Percentiles rank a stretch among this genome's conserved stretches.
Evolutionary conservation across 768 basidiomycete species (phyloP).

Genomic region (Boletus subcaerulescens): DNA sequence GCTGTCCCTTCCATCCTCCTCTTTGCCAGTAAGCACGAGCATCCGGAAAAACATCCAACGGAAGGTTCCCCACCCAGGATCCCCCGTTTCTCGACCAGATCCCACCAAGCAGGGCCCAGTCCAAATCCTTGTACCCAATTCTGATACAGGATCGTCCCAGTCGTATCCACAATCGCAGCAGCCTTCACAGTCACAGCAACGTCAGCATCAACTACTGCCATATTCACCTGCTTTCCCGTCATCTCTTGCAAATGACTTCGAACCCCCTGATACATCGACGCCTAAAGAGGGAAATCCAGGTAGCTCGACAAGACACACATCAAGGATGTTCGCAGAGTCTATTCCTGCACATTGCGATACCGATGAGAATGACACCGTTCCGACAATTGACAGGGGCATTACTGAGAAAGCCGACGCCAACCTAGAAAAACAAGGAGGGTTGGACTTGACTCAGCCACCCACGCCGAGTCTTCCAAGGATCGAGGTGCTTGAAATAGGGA

Average conservation of each 20-base stretch:
- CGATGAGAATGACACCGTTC: neutral
- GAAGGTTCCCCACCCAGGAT: constrained; percentile 45
- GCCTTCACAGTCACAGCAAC: constrained; percentile 31
- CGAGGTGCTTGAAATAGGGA: constrained; percentile 10
- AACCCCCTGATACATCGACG: constrained; percentile 20
- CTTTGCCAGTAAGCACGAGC: constrained; percentile 1
- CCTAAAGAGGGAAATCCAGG: constrained; percentile 4
- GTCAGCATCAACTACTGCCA: constrained; percentile 12
- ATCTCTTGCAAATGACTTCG: constrained; percentile 20
- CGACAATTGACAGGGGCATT: neutral
- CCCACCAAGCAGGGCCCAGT: constrained; percentile 33
- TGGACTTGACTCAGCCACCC: neutral
- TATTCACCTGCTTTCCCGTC: constrained; percentile 14
- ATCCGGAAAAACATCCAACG: constrained; percentile 35
- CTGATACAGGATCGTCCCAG: constrained; percentile 42
- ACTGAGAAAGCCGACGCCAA: neutral
- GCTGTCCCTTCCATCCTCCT: constrained; percentile 4
- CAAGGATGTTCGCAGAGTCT: constrained; percentile 5
- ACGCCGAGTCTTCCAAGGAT: constrained; percentile 7
- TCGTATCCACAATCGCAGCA: constrained; percentile 28
- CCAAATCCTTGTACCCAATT: constrained; percentile 53
- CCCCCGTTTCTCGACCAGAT: constrained; percentile 32
- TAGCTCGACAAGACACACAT: neutral
- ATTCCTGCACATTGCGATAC: neutral
- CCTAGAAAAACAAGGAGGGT: neutral